phyloP scores from a whole-genome alignment of 139 green algal genomes.

The Pseudopediastrum boryanum region DNA sequence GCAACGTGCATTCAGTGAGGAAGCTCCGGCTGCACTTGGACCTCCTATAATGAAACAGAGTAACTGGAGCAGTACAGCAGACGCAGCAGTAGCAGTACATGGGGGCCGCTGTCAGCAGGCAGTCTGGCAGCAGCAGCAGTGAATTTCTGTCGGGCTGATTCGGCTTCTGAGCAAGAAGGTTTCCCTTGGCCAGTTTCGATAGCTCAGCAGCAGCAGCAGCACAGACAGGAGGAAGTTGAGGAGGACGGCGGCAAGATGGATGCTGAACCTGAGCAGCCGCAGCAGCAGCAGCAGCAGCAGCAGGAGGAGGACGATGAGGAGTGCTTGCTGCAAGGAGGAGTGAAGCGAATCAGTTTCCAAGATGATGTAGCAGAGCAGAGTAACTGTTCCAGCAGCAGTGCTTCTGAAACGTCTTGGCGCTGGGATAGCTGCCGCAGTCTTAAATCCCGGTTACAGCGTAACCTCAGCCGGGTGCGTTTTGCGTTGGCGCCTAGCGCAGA shows the following conservation, averaged over 20 bases:
- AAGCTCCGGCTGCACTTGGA: not conserved
- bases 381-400: too few relatives aligned
- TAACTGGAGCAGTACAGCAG: not conserved
- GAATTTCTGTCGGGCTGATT: conserved; percentile 23
- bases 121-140: not conserved
- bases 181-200: not conserved
- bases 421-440: too few relatives aligned
- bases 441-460: too few relatives aligned
- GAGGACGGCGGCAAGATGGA: conserved; percentile 2
- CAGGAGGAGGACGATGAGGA: too few relatives aligned
- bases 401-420: too few relatives aligned
- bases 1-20: not conserved
- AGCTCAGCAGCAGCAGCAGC: conserved; percentile 12
- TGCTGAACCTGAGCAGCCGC: not conserved
- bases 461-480: too few relatives aligned
- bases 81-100: not conserved
- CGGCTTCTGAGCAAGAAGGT: conserved; percentile 1
- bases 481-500: too few relatives aligned
- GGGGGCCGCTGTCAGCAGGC: not conserved
- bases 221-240: not conserved
- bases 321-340: too few relatives aligned
- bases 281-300: not conserved
- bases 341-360: too few relatives aligned
- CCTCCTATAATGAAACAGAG: not conserved
- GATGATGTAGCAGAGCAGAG: too few relatives aligned